phyloP scores from a whole-genome alignment of 2,329 filamentous ascomycete genomes.

The Sordariomycetes sp. region DNA sequence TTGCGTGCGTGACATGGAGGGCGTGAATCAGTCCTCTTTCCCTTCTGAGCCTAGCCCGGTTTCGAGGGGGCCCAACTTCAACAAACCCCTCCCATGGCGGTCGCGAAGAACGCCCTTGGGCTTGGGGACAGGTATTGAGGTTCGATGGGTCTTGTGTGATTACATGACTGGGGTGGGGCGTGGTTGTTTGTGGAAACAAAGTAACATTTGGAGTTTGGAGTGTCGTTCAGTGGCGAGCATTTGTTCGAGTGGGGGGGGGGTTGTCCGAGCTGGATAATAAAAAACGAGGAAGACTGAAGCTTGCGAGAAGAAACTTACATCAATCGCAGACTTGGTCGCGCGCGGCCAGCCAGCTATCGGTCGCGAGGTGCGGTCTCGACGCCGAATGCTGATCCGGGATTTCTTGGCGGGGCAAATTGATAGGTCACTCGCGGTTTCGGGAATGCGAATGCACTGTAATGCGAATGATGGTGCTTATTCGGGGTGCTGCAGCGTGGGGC shows the following conservation, averaged over 20 bases:
- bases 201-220: no score
- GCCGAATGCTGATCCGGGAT: not conserved
- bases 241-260: no score
- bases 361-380: not conserved
- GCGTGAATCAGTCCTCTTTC: not conserved
- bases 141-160: no score
- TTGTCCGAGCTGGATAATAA: not conserved
- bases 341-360: not conserved
- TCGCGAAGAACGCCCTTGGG: no score
- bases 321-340: not conserved
- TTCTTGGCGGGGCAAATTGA: conserved; percentile 2
- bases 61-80: not conserved
- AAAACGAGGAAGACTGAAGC: not conserved
- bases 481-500: not conserved
- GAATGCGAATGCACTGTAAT: not conserved
- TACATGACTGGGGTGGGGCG: no score
- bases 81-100: no score
- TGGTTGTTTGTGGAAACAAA: no score
- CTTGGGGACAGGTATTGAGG: no score
- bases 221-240: not conserved
- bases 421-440: conserved; percentile 1
- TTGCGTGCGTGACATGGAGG: not conserved
- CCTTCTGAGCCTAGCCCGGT: not conserved
- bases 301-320: not conserved
- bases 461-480: conserved; percentile 3